Conservation (phyloP, 2,329 filamentous ascomycete genomes). For the Phoma sp. region DNA sequence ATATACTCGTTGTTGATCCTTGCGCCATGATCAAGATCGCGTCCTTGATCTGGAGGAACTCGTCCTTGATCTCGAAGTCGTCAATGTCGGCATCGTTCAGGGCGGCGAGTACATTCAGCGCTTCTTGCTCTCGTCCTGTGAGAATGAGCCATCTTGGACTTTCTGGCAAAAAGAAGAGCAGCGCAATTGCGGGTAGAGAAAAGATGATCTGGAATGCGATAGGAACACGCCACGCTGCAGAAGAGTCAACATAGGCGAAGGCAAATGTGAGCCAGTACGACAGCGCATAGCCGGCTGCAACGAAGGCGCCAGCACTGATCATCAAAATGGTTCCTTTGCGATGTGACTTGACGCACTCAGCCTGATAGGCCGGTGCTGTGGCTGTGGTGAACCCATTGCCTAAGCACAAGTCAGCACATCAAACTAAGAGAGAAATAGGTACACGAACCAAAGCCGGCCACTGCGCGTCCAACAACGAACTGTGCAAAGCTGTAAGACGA, state of each 20-base stretch:
- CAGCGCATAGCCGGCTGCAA: conserved; percentile 56
- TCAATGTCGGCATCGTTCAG: conserved; percentile 37
- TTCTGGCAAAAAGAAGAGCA: conserved; percentile 60
- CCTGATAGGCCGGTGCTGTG: conserved; percentile 60
- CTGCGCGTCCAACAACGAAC: conserved; percentile 59
- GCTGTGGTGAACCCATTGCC: conserved; percentile 61
- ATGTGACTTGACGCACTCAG: conserved; percentile 53
- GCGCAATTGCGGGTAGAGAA: conserved; percentile 60
- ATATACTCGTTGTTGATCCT: conserved; percentile 30
- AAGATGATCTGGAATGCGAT: conserved; percentile 65
- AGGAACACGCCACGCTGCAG: conserved; percentile 59
- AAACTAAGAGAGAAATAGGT: too few relatives aligned
- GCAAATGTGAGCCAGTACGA: conserved; percentile 62
- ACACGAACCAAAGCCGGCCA: conserved; percentile 56
- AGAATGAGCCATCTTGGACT: conserved; percentile 65
- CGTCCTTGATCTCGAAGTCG: conserved; percentile 39
- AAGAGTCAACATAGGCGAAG: conserved; percentile 52
- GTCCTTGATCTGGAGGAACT: conserved; percentile 50
- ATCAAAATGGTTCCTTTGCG: conserved; percentile 56
- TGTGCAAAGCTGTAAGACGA: conserved; percentile 54
- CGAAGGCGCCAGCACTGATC: conserved; percentile 57
- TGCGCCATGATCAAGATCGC: conserved; percentile 40
- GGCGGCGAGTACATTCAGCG: conserved; percentile 38
- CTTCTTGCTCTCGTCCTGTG: conserved; percentile 59
- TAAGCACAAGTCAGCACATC: conserved; percentile 8